Evolutionary conservation across 768 basidiomycete species (phyloP).

Genomic region (Pleurotus djamor): DNA sequence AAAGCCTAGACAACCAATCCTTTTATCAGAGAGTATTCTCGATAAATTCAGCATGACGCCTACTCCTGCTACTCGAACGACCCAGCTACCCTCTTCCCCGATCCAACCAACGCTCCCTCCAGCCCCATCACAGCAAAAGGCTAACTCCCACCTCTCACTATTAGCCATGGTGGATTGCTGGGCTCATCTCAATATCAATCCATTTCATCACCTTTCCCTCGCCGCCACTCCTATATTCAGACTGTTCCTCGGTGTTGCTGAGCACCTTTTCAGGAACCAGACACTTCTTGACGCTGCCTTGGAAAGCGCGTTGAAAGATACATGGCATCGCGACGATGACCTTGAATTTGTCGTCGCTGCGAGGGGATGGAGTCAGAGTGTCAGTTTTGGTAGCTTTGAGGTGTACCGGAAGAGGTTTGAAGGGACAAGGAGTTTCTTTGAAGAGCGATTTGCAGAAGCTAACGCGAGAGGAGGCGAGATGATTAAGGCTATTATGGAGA

Average conservation of each 20-base stretch:
- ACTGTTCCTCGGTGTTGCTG: constrained; percentile 95
- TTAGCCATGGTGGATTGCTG: constrained; percentile 99
- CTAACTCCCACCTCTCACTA: constrained; percentile 89
- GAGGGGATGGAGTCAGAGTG: constrained; percentile 94
- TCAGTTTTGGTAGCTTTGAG: constrained; percentile 90
- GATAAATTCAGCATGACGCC: constrained; percentile 85
- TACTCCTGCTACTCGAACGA: constrained; percentile 1
- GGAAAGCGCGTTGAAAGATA: constrained; percentile 71
- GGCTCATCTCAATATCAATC: constrained; percentile 83
- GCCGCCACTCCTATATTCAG: constrained; percentile 97
- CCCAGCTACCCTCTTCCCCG: constrained; percentile 3
- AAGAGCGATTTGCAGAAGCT: constrained; percentile 85
- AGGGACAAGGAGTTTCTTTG: constrained; percentile 80
- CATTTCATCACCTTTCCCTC: constrained; percentile 87
- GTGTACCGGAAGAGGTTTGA: constrained; percentile 80
- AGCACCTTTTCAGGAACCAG: constrained; percentile 84
- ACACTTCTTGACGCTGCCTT: constrained; percentile 67
- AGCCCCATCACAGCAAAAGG: neutral
- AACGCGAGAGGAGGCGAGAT: constrained; percentile 80
- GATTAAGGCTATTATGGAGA: constrained; percentile 85
- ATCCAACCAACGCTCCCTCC: neutral
- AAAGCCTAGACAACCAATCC: constrained; percentile 55
- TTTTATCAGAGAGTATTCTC: constrained; percentile 81
- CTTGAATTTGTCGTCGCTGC: constrained; percentile 93
- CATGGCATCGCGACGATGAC: constrained; percentile 84